A percentile compares a stretch with the other conserved stretches of the same genome.
These are phyloP conservation scores for Gloeopeniophorella convolvens DNA, from an alignment of 768 basidiomycete genomes.

Conservation along the genomic window DNA sequence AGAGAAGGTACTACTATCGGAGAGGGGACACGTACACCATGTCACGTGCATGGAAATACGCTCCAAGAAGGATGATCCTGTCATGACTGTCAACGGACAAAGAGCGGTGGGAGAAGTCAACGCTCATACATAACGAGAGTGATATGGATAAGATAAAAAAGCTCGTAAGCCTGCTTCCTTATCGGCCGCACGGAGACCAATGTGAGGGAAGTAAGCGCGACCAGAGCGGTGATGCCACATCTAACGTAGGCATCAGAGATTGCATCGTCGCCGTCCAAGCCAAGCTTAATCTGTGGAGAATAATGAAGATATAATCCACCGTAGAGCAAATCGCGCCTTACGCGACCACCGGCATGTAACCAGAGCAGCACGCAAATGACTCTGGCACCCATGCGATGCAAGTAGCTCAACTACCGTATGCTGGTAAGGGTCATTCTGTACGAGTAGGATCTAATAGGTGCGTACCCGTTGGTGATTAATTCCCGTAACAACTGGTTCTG, in stretches of 20 bases:
- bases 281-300: too few species aligned
- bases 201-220: constrained; percentile 37
- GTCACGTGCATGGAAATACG: constrained; percentile 27
- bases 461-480: constrained; percentile 42
- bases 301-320: too few species aligned
- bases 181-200: constrained; percentile 45
- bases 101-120: not conserved
- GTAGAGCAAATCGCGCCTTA: not conserved
- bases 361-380: not conserved
- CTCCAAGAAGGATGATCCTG: constrained; percentile 30
- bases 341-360: constrained; percentile 4
- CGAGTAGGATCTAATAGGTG: too few species aligned
- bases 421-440: too few species aligned
- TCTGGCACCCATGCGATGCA: constrained; percentile 6
- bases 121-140: constrained; percentile 34
- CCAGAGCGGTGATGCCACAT: constrained; percentile 32
- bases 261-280: not conserved
- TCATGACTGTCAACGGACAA: not conserved
- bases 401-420: not conserved
- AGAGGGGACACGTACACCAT: constrained; percentile 21
- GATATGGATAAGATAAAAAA: constrained; percentile 47
- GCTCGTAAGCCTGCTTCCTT: constrained; percentile 41
- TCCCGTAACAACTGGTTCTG: constrained; percentile 50
- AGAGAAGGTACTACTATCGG: not conserved
- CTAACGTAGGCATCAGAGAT: constrained; percentile 23